A percentile compares a stretch with the other conserved stretches of the same genome.
Conservation (phyloP, 495 filamentous ascomycete species). For the Daldinia concentrica region DNA sequence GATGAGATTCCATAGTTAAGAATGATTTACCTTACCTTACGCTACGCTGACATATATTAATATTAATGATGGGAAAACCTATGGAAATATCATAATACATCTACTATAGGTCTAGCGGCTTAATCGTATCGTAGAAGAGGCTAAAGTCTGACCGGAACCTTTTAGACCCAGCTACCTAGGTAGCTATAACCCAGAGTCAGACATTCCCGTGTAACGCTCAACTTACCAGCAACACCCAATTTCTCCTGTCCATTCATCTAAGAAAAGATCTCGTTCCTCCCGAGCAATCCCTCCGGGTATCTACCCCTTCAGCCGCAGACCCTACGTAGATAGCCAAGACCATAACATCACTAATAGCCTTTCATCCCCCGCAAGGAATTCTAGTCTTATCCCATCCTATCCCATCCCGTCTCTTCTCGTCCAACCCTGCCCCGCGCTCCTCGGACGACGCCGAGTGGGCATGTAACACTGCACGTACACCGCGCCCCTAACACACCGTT, state of each 20-base stretch:
- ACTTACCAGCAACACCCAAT: background rate
- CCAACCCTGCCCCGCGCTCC: background rate
- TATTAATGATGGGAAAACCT: background rate
- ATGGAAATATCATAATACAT: background rate
- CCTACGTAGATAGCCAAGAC: background rate
- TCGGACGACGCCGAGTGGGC: conserved; percentile 2
- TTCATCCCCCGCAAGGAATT: background rate
- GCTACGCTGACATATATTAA: background rate
- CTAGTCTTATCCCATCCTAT: background rate
- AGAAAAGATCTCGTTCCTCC: conserved; percentile 6
- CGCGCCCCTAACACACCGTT: background rate
- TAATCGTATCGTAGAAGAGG: background rate
- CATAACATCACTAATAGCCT: too few relatives aligned
- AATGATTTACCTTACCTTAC: background rate
- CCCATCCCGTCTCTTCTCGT: background rate
- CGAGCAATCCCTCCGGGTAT: background rate
- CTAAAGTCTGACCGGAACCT: background rate
- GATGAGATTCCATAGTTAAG: background rate
- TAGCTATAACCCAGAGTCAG: background rate
- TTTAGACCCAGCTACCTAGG: background rate
- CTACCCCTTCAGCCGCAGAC: background rate
- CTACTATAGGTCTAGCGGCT: background rate
- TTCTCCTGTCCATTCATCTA: background rate
- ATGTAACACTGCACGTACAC: background rate
- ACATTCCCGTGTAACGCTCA: background rate